Conservation (phyloP, 2,329 filamentous ascomycete genomes). For the Coleophoma crateriformis region DNA sequence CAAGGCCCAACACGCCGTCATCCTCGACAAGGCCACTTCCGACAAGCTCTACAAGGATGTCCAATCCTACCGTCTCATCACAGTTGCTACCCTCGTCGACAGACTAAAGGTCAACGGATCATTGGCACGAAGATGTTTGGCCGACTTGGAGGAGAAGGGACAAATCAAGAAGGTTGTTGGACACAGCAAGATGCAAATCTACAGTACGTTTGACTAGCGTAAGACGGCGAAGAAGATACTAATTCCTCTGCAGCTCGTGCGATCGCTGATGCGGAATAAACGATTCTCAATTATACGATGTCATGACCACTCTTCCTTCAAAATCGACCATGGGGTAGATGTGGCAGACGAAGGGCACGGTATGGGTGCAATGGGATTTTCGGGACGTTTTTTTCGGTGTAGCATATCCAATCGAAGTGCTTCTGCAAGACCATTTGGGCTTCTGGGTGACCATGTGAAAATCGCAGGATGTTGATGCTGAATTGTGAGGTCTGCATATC, state of each 20-base stretch:
- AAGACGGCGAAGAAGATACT: constrained; percentile 18
- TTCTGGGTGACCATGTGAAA: too few species aligned
- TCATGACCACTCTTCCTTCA: constrained; percentile 23
- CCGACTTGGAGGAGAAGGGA: constrained; percentile 95
- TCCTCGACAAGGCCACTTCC: constrained; percentile 95
- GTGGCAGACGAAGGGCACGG: constrained; percentile 19
- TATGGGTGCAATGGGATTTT: constrained; percentile 24
- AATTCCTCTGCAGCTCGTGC: constrained; percentile 47
- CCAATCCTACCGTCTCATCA: constrained; percentile 99
- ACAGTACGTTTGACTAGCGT: constrained; percentile 60
- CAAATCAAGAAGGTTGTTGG: constrained; percentile 96
- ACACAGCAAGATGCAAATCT: constrained; percentile 98
- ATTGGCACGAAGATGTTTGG: constrained; percentile 81
- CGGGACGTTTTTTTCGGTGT: constrained; percentile 19
- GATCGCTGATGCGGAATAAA: constrained; percentile 45
- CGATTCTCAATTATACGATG: constrained; percentile 19
- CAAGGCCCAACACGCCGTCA: constrained; percentile 99
- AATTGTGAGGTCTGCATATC: too few species aligned
- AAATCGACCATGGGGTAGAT: constrained; percentile 20
- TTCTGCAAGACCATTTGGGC: constrained; percentile 7
- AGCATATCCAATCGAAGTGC: constrained; percentile 26
- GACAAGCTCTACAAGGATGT: constrained; percentile 99
- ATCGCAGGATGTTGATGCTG: too few species aligned
- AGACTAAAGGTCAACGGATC: constrained; percentile 99
- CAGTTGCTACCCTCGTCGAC: constrained; percentile 97